phyloP scores from a whole-genome alignment of 495 filamentous ascomycete genomes.

The Podospora conica region DNA sequence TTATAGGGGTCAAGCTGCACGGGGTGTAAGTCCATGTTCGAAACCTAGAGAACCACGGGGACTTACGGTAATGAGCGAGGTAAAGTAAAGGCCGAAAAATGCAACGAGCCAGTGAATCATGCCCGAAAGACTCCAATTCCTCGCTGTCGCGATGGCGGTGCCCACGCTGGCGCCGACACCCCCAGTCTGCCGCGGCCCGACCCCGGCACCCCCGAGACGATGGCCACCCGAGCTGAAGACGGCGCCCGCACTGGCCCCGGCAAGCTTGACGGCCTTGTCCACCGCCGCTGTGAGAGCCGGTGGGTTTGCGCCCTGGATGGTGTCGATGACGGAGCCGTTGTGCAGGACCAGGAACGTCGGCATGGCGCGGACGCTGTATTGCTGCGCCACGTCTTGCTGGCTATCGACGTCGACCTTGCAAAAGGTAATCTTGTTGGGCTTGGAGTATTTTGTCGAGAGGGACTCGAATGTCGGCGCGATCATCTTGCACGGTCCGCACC shows the following conservation, averaged over 20 bases:
- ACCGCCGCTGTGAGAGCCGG: slow-evolving; percentile 67
- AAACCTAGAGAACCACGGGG: background rate
- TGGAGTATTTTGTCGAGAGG: slow-evolving; percentile 49
- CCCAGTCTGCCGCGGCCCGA: slow-evolving; percentile 15
- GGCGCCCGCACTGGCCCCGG: slow-evolving; percentile 38
- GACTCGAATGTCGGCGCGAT: slow-evolving; percentile 60
- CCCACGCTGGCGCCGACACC: background rate
- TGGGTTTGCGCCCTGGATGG: slow-evolving; percentile 73
- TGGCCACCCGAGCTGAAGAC: slow-evolving; percentile 37
- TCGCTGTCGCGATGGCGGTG: slow-evolving; percentile 24
- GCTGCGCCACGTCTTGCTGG: slow-evolving; percentile 48
- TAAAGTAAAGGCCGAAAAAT: slow-evolving; percentile 57
- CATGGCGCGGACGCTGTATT: slow-evolving; percentile 56
- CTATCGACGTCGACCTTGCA: slow-evolving; percentile 57
- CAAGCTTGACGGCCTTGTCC: slow-evolving; percentile 61
- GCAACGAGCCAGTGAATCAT: slow-evolving; percentile 43
- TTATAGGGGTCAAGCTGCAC: slow-evolving; percentile 58
- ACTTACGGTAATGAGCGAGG: slow-evolving; percentile 49
- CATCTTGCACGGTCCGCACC: slow-evolving; percentile 66
- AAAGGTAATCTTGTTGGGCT: slow-evolving; percentile 51
- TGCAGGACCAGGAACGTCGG: slow-evolving; percentile 90
- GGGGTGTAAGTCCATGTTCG: slow-evolving; percentile 11
- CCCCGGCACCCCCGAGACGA: slow-evolving; percentile 26
- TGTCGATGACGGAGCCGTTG: slow-evolving; percentile 61
- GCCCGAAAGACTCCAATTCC: slow-evolving; percentile 37